Percentiles rank a stretch among this genome's conserved stretches.
These are phyloP conservation scores for Diospyros lotus DNA, from an alignment of 148 eudicot species.

Conservation along the genomic window DNA sequence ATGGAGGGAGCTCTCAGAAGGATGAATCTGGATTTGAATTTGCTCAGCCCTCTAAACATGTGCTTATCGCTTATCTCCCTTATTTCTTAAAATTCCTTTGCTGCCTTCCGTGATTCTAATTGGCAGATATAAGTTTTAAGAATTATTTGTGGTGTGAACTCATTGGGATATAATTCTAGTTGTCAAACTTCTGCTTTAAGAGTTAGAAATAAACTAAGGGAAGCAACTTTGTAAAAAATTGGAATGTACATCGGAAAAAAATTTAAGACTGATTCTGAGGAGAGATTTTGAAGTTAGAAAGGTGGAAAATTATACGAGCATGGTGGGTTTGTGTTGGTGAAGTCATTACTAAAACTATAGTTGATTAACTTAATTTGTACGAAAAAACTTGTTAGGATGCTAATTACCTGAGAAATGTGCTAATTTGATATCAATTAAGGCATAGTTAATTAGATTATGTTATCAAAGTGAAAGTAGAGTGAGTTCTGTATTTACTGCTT, in stretches of 20 bases:
- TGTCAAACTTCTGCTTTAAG: neutral
- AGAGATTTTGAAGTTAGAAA: neutral
- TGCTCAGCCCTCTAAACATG: slow-evolving; percentile 46
- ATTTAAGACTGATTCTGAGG: neutral
- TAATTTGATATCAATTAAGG: neutral
- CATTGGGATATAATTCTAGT: neutral
- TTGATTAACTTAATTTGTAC: no score
- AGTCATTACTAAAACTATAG: no score
- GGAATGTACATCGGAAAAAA: neutral
- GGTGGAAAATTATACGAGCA: neutral
- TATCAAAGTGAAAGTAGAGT: neutral
- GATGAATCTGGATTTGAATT: slow-evolving; percentile 32
- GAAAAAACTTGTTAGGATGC: no score
- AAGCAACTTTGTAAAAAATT: neutral
- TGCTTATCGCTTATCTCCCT: slow-evolving; percentile 11
- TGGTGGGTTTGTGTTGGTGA: neutral
- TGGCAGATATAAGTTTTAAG: neutral
- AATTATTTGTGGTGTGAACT: neutral
- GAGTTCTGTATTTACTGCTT: no score
- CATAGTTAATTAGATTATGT: neutral
- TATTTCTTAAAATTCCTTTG: neutral
- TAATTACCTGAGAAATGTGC: no score
- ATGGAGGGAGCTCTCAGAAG: slow-evolving; percentile 23
- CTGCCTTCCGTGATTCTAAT: neutral
- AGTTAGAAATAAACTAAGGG: neutral